Evolutionary conservation across 2,329 filamentous ascomycete species (phyloP).

Genomic region (Magnaporthales sp.): DNA sequence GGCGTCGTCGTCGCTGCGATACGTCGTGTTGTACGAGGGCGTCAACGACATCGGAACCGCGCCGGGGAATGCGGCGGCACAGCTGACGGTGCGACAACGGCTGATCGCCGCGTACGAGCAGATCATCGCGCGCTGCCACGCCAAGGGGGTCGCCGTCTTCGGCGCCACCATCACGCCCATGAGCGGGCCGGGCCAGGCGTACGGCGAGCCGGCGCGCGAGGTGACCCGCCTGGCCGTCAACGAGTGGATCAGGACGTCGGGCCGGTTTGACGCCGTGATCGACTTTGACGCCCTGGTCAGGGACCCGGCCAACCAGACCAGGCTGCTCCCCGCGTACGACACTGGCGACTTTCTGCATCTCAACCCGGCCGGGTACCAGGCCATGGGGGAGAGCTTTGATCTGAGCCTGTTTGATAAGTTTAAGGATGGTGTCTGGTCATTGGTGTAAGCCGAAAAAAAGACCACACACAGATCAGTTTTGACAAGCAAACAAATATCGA

Average conservation of each 20-base stretch:
- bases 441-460: background rate
- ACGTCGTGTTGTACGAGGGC: slow-evolving; percentile 58
- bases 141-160: slow-evolving; percentile 43
- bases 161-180: slow-evolving; percentile 42
- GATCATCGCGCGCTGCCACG: slow-evolving; percentile 43
- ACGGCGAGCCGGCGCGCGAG: slow-evolving; percentile 43
- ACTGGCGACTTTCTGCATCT: slow-evolving; percentile 54
- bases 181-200: slow-evolving; percentile 37
- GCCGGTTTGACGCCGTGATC: slow-evolving; percentile 49
- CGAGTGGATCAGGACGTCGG: slow-evolving; percentile 44
- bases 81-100: slow-evolving; percentile 35
- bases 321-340: slow-evolving; percentile 52
- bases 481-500: background rate
- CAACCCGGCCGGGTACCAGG: slow-evolving; percentile 47
- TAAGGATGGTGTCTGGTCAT: slow-evolving; percentile 14
- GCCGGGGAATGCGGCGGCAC: slow-evolving; percentile 17
- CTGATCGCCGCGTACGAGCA: slow-evolving; percentile 45
- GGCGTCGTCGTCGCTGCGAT: slow-evolving; percentile 45
- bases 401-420: slow-evolving; percentile 36
- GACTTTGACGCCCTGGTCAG: slow-evolving; percentile 51
- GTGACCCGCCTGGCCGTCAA: slow-evolving; percentile 46
- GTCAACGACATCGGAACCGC: slow-evolving; percentile 59
- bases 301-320: slow-evolving; percentile 33
- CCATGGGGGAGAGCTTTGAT: slow-evolving; percentile 35
- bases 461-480: background rate